These are phyloP conservation scores for Teratosphaeria destructans DNA, from an alignment of 2,329 filamentous ascomycete genomes.

Conservation along the genomic window DNA sequence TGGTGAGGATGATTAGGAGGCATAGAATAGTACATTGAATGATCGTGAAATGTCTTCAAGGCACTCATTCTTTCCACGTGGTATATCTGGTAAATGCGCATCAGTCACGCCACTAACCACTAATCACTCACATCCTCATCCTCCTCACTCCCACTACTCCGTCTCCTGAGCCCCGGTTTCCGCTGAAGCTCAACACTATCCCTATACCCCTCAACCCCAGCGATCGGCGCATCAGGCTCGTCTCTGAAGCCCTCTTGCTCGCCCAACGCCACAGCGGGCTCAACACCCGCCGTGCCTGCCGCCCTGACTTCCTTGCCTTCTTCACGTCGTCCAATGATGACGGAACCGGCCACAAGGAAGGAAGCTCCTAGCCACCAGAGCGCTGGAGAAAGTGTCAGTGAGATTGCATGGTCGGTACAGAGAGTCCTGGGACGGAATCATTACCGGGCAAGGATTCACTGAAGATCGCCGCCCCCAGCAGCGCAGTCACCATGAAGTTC, in stretches of 20 bases:
- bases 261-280: conserved; percentile 7
- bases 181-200: conserved; percentile 5
- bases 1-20: background rate
- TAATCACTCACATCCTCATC: background rate
- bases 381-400: conserved; percentile 17
- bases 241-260: conserved; percentile 15
- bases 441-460: conserved; percentile 54
- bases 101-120: background rate
- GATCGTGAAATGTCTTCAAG: background rate
- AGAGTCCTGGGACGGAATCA: background rate
- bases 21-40: background rate
- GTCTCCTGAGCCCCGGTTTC: background rate
- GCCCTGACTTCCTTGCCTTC: conserved; percentile 32
- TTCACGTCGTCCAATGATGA: conserved; percentile 64
- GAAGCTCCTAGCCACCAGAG: conserved; percentile 69
- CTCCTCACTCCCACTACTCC: background rate
- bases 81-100: background rate
- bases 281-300: conserved; percentile 11
- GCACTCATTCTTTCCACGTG: background rate
- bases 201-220: background rate
- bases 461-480: conserved; percentile 62
- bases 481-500: conserved; percentile 69
- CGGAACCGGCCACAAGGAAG: conserved; percentile 63
- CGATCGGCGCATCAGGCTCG: conserved; percentile 22
- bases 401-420: background rate